Conservation (phyloP, 78 protist species). For the Isochrysis galbana region DNA sequence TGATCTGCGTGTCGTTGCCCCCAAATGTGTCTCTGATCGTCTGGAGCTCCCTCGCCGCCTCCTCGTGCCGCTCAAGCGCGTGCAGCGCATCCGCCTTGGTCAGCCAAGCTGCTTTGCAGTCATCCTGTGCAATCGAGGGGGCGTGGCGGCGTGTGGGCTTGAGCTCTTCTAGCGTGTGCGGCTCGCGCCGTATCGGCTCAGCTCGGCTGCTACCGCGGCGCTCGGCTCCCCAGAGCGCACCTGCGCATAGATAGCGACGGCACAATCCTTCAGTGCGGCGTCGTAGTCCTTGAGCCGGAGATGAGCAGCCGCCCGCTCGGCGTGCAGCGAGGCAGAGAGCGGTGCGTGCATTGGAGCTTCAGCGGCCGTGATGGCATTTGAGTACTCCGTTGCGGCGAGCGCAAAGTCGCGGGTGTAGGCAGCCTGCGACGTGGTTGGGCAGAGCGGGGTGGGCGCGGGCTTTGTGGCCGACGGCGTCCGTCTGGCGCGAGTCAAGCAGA, state of each 20-base stretch:
- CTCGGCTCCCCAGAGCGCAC: not conserved
- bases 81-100: slow-evolving; percentile 7
- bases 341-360: not conserved
- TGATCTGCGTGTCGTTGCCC: not conserved
- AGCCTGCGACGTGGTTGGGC: too few species aligned
- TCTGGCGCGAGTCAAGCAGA: too few species aligned
- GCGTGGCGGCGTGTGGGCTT: not conserved
- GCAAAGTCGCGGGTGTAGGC: not conserved
- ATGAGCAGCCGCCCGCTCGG: not conserved
- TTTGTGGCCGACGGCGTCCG: too few species aligned
- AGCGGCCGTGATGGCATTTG: not conserved
- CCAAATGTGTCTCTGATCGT: not conserved
- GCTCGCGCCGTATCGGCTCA: too few species aligned
- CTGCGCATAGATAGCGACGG: not conserved
- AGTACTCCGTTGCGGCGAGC: not conserved
- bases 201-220: not conserved
- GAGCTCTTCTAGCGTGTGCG: too few species aligned
- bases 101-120: not conserved
- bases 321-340: not conserved
- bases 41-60: not conserved
- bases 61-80: not conserved
- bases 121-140: not conserved
- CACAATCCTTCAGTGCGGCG: not conserved
- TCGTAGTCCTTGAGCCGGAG: slow-evolving; percentile 2
- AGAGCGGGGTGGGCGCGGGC: not conserved